phyloP scores from a whole-genome alignment of 2,329 filamentous ascomycete genomes.

The Escovopsis sp. region DNA sequence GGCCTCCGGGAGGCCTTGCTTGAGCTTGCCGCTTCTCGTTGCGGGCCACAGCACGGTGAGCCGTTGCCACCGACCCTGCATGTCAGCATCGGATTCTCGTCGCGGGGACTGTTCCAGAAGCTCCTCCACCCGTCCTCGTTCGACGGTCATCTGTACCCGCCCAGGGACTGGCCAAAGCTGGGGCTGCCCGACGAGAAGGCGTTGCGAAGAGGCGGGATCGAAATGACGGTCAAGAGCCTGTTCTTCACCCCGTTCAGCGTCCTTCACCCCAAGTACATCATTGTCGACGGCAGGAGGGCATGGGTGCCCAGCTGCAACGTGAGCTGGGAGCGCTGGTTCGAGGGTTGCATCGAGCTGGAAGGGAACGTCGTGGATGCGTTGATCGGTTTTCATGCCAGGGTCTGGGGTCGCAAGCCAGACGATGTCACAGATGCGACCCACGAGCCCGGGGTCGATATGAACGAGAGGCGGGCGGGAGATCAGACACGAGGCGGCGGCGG shows the following conservation, averaged over 20 bases:
- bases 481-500: not conserved
- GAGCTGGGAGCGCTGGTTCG: slow-evolving; percentile 79
- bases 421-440: not conserved
- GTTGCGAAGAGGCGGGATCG: slow-evolving; percentile 42
- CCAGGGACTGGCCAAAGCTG: slow-evolving; percentile 45
- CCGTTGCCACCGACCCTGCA: slow-evolving; percentile 25
- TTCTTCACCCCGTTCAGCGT: slow-evolving; percentile 72
- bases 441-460: not conserved
- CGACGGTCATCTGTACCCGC: slow-evolving; percentile 46
- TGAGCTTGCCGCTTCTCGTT: slow-evolving; percentile 36
- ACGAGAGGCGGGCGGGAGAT: not conserved
- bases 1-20: slow-evolving; percentile 43
- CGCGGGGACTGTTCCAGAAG: slow-evolving; percentile 57
- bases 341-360: slow-evolving; percentile 54
- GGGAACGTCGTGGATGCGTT: slow-evolving; percentile 49
- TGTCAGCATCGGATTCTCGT: slow-evolving; percentile 67
- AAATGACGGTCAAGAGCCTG: slow-evolving; percentile 59
- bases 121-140: slow-evolving; percentile 53
- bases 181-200: slow-evolving; percentile 44
- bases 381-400: slow-evolving; percentile 47
- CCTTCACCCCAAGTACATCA: slow-evolving; percentile 76
- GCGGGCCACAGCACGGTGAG: slow-evolving; percentile 7
- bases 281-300: slow-evolving; percentile 52
- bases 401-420: slow-evolving; percentile 40
- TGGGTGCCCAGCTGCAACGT: slow-evolving; percentile 72